A percentile compares a stretch with the other conserved stretches of the same genome.
phyloP scores from a whole-genome alignment of 768 basidiomycete species.

The Candolleomyces eurysporus region DNA sequence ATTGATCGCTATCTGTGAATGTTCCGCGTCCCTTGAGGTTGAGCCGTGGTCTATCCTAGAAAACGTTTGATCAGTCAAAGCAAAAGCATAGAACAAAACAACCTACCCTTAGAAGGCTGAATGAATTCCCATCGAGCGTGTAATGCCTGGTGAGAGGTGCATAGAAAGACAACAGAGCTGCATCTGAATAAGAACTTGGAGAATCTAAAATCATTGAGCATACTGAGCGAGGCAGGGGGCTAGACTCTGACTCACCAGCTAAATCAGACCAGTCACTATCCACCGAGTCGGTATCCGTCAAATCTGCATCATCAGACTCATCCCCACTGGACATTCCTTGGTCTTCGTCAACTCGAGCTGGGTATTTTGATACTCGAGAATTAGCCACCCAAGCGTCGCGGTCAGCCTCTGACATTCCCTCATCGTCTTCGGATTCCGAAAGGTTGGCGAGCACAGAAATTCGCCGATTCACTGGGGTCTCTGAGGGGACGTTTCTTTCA shows the following conservation, averaged over 20 bases:
- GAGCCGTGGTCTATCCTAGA: constrained; percentile 20
- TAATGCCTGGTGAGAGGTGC: constrained; percentile 50
- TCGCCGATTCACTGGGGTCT: constrained; percentile 22
- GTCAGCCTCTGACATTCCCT: constrained; percentile 59
- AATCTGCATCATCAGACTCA: constrained; percentile 75
- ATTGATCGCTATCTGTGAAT: not conserved
- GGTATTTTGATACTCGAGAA: constrained; percentile 44
- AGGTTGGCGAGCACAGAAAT: constrained; percentile 25
- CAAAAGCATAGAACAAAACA: not conserved
- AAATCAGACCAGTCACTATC: constrained; percentile 49
- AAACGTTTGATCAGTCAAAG: not conserved
- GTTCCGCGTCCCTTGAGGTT: not conserved
- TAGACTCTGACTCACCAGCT: constrained; percentile 29
- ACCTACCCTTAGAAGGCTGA: not conserved
- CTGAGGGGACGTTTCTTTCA: constrained; percentile 18
- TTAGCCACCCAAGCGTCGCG: constrained; percentile 69
- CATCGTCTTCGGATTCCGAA: constrained; percentile 70
- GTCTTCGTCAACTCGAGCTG: constrained; percentile 38
- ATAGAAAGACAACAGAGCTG: constrained; percentile 43
- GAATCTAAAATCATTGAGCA: not conserved
- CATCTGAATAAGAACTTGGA: constrained; percentile 6
- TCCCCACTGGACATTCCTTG: constrained; percentile 62
- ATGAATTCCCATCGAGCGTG: constrained; percentile 18
- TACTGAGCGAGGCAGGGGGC: not conserved
- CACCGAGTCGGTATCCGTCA: constrained; percentile 54